Percentiles rank a stretch among this genome's conserved stretches.
Evolutionary conservation across 768 basidiomycete species (phyloP).

Genomic region (Boletus pseudopeckii): DNA sequence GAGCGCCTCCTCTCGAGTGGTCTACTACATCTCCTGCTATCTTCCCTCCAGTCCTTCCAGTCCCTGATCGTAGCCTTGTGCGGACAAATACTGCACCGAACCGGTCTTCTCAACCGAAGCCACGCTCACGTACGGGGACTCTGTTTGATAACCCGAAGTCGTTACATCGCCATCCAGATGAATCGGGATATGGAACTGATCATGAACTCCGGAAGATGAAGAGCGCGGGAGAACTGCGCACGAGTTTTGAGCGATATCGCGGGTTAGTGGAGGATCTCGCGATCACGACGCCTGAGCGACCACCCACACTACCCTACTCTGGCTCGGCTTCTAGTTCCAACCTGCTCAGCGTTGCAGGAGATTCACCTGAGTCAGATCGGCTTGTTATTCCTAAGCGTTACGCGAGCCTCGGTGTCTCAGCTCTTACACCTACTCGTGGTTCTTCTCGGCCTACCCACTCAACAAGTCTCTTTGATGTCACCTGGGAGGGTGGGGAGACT

Average conservation of each 20-base stretch:
- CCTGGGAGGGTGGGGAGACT: slow-evolving; percentile 33
- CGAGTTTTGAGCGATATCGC: slow-evolving; percentile 29
- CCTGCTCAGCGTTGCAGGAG: slow-evolving; percentile 40
- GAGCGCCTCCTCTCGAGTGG: slow-evolving; percentile 51
- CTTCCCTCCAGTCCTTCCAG: slow-evolving; percentile 19
- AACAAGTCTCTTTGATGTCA: slow-evolving; percentile 49
- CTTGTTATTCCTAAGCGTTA: slow-evolving; percentile 51
- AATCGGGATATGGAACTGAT: slow-evolving; percentile 43
- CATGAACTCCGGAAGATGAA: slow-evolving; percentile 80
- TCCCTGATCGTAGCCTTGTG: slow-evolving; percentile 45
- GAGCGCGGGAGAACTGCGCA: slow-evolving; percentile 77
- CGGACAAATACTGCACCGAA: slow-evolving; percentile 75
- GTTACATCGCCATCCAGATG: slow-evolving; percentile 31
- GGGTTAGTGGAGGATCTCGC: slow-evolving; percentile 25
- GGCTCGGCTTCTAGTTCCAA: slow-evolving; percentile 72
- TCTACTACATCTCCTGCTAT: slow-evolving; percentile 49
- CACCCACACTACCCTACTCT: slow-evolving; percentile 47
- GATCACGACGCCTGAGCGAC: slow-evolving; percentile 37
- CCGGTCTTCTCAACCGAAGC: slow-evolving; percentile 47
- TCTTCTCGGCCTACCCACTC: slow-evolving; percentile 39
- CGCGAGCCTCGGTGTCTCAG: slow-evolving; percentile 59
- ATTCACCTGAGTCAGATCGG: slow-evolving; percentile 34
- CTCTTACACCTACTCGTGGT: slow-evolving; percentile 33
- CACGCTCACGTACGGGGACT: slow-evolving; percentile 35
- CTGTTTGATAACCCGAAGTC: slow-evolving; percentile 22